Percentiles rank a stretch among this genome's conserved stretches.
phyloP scores from a whole-genome alignment of 768 basidiomycete genomes.

The Panellus pusillus region DNA sequence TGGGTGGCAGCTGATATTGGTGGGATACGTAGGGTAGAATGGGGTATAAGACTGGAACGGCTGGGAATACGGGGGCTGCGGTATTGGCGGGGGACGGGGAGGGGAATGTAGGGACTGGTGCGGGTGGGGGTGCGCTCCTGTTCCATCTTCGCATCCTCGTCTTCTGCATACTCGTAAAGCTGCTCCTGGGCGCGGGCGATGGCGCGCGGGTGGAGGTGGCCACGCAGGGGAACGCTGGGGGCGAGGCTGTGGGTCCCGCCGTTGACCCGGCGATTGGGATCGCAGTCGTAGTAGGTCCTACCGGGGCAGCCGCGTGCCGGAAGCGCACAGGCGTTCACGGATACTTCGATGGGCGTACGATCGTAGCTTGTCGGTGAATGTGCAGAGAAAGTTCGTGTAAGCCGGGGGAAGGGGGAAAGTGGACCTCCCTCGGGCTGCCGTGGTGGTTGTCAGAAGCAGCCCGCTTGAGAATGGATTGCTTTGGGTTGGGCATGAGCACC shows the following conservation, averaged over 20 bases:
- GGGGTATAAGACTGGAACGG: neutral
- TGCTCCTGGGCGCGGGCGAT: neutral
- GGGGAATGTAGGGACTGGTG: conserved; percentile 23
- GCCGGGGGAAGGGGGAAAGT: conserved; percentile 54
- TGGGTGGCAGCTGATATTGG: conserved; percentile 1
- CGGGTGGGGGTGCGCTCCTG: conserved; percentile 29
- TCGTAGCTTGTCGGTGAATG: conserved; percentile 68
- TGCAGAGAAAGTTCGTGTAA: conserved; percentile 49
- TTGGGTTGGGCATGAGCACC: neutral
- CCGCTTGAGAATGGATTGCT: conserved; percentile 61
- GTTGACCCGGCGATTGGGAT: conserved; percentile 15
- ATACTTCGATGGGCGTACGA: conserved; percentile 75
- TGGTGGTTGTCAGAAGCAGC: conserved; percentile 28
- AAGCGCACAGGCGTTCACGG: conserved; percentile 71
- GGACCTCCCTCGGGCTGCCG: conserved; percentile 34
- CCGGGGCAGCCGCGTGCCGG: conserved; percentile 80
- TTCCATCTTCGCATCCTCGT: conserved; percentile 22
- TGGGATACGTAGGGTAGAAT: neutral
- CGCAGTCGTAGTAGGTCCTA: conserved; percentile 60
- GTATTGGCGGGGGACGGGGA: conserved; percentile 24
- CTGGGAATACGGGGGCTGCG: neutral
- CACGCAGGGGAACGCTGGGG: conserved; percentile 17
- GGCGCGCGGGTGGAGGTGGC: conserved; percentile 40
- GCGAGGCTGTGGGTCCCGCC: conserved; percentile 9
- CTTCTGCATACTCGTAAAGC: conserved; percentile 14